phyloP scores from a whole-genome alignment of 2,329 filamentous ascomycete species.

The Colletotrichum filicis region DNA sequence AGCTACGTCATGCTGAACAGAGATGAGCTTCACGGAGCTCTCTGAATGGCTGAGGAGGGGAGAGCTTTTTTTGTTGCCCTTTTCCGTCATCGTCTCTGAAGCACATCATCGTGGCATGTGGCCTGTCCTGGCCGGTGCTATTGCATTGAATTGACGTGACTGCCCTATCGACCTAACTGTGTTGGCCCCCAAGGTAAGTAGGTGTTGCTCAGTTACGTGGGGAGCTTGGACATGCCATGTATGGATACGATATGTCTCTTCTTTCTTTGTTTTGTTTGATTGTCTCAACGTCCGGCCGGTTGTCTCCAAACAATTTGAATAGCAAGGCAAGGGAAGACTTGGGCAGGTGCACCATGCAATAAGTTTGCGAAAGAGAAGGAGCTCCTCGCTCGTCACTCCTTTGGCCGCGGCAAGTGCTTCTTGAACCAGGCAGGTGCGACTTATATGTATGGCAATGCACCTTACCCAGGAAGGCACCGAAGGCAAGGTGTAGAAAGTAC shows the following conservation, averaged over 20 bases:
- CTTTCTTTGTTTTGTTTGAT: background rate
- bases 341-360: background rate
- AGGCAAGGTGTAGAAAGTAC: background rate
- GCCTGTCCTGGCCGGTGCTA: conserved; percentile 4
- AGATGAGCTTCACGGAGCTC: conserved; percentile 33
- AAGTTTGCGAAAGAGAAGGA: background rate
- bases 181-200: too few species aligned
- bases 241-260: background rate
- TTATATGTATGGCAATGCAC: background rate
- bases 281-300: background rate
- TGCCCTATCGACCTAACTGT: background rate
- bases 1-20: conserved; percentile 33
- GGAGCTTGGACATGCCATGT: background rate
- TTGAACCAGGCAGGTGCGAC: background rate
- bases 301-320: background rate
- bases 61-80: conserved; percentile 4
- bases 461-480: background rate
- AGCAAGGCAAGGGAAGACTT: background rate
- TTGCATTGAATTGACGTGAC: conserved; percentile 34
- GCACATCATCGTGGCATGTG: conserved; percentile 34
- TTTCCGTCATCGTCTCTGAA: conserved; percentile 30
- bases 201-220: background rate
- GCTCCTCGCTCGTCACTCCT: background rate
- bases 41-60: conserved; percentile 29
- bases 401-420: too few species aligned